A percentile compares a stretch with the other conserved stretches of the same genome.
Evolutionary conservation across 208 protist species (phyloP).

Genomic region (Leishmania aethiopica): DNA sequence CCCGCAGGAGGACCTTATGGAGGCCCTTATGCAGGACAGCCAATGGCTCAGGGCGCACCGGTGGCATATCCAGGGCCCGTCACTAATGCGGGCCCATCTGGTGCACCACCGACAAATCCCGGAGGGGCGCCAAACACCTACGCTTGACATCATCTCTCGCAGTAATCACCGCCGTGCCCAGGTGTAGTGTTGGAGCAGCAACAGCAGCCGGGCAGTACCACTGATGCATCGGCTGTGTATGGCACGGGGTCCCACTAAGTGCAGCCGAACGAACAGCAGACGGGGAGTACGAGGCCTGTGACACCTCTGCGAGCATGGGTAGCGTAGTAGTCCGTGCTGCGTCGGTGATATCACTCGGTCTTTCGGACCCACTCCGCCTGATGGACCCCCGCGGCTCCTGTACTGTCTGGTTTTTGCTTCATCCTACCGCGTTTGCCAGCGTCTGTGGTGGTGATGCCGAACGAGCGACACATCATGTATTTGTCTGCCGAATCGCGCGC

Average conservation of each 20-base stretch:
- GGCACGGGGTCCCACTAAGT: not conserved
- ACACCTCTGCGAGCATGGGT: not conserved
- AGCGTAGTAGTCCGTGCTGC: not conserved
- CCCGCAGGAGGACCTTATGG: too few species aligned
- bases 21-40: not conserved
- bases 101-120: not conserved
- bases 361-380: not conserved
- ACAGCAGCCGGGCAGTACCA: not conserved
- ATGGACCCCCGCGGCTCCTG: not conserved
- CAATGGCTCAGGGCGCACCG: not conserved
- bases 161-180: not conserved
- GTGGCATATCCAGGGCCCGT: not conserved
- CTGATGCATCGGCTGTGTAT: not conserved
- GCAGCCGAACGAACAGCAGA: not conserved
- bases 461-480: not conserved
- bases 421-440: not conserved
- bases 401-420: too few species aligned
- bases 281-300: not conserved
- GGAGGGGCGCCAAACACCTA: not conserved
- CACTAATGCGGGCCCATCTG: not conserved
- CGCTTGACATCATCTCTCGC: not conserved
- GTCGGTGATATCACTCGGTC: not conserved
- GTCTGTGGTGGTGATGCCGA: not conserved
- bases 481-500: not conserved
- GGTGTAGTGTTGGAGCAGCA: not conserved